These are phyloP conservation scores for Aspergillus sp. DNA, from an alignment of 2,329 filamentous ascomycete species.

Conservation along the genomic window DNA sequence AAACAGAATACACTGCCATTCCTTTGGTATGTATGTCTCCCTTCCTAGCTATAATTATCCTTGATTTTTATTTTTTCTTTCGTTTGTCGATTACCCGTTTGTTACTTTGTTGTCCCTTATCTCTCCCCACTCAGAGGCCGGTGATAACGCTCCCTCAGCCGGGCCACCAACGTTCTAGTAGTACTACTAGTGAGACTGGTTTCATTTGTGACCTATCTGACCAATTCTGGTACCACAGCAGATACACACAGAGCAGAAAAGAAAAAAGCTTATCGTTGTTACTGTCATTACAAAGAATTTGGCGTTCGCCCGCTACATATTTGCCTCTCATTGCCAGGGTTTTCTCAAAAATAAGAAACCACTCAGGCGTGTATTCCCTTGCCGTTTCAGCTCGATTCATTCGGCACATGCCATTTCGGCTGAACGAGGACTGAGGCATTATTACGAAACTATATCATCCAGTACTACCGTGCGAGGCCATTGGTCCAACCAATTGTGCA, in stretches of 20 bases:
- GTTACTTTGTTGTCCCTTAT: conserved; percentile 24
- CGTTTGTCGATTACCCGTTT: not conserved
- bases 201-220: conserved; percentile 26
- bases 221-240: conserved; percentile 20
- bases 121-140: conserved; percentile 27
- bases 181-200: conserved; percentile 13
- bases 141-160: conserved; percentile 22
- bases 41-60: not conserved
- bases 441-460: conserved; percentile 3
- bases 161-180: conserved; percentile 6
- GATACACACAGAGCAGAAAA: conserved; percentile 12
- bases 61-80: not conserved
- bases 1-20: not conserved
- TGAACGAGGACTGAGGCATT: conserved; percentile 6
- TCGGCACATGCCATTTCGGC: conserved; percentile 13
- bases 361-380: conserved; percentile 18
- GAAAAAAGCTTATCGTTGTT: conserved; percentile 25
- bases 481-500: conserved; percentile 20
- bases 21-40: conserved; percentile 11
- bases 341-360: conserved; percentile 11
- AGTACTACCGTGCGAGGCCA: conserved; percentile 23
- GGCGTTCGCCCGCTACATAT: conserved; percentile 15
- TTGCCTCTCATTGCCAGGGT: conserved; percentile 20
- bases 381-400: conserved; percentile 16
- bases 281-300: conserved; percentile 18